A percentile compares a stretch with the other conserved stretches of the same genome.
Evolutionary conservation across 1,284 basidiomycete species (phyloP).

Genomic region (Mycosarcoma mackinlayi): DNA sequence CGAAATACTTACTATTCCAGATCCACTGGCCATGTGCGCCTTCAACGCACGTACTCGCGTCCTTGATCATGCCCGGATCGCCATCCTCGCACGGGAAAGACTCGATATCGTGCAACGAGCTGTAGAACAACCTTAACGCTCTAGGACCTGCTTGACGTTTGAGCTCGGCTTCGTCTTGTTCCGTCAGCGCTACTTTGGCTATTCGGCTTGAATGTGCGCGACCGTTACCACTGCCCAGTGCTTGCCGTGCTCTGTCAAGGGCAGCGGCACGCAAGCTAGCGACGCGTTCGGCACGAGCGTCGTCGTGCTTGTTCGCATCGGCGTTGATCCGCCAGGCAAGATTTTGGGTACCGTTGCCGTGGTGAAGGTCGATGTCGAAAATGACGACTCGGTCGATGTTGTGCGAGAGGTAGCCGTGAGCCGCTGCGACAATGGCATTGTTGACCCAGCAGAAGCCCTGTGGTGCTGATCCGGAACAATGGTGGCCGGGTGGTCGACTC

Average conservation of each 20-base stretch:
- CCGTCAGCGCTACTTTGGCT: constrained; percentile 24
- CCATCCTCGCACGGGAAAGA: constrained; percentile 95
- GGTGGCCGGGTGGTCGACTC: constrained; percentile 66
- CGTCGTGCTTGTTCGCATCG: constrained; percentile 73
- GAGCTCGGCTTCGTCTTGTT: constrained; percentile 25
- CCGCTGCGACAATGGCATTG: constrained; percentile 88
- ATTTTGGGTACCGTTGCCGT: constrained; percentile 86
- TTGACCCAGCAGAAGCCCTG: constrained; percentile 91
- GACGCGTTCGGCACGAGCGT: constrained; percentile 47
- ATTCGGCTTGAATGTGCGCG: constrained; percentile 16
- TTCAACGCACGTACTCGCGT: constrained; percentile 81
- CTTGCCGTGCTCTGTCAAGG: constrained; percentile 21
- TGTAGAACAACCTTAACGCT: constrained; percentile 80
- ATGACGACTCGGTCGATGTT: constrained; percentile 83
- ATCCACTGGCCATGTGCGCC: constrained; percentile 89
- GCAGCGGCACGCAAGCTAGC: constrained; percentile 31
- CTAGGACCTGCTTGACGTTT: constrained; percentile 37
- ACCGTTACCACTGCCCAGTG: constrained; percentile 19
- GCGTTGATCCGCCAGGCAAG: constrained; percentile 92
- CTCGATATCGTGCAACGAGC: constrained; percentile 85
- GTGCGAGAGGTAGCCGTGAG: constrained; percentile 88
- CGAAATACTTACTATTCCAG: constrained; percentile 56
- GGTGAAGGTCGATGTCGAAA: constrained; percentile 93
- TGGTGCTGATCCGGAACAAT: constrained; percentile 71
- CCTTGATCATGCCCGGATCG: constrained; percentile 79